phyloP scores from a whole-genome alignment of 495 filamentous ascomycete species.

The Cairneyella variabilis region DNA sequence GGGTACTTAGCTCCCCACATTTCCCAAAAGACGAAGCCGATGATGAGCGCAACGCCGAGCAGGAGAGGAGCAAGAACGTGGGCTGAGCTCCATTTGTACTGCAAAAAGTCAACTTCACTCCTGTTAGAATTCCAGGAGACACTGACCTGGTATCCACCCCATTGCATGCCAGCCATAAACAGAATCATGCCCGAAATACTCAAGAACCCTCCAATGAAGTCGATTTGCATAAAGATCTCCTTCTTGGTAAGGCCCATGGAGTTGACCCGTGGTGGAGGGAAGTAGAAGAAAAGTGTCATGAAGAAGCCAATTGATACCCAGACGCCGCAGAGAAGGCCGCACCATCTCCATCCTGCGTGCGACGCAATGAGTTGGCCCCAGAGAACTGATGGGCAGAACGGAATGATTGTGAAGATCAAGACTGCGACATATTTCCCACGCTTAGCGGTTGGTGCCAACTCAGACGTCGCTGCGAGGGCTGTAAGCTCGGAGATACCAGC shows the following conservation, averaged over 20 bases:
- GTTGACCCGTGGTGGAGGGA: conserved; percentile 58
- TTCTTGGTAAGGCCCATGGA: conserved; percentile 42
- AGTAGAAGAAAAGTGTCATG: conserved; percentile 61
- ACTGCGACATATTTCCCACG: conserved; percentile 66
- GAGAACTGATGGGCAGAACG: conserved; percentile 64
- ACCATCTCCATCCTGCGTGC: conserved; percentile 58
- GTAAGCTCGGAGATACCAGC: conserved; percentile 64
- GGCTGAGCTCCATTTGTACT: conserved; percentile 53
- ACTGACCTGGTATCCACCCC: conserved; percentile 60
- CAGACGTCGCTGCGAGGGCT: conserved; percentile 64
- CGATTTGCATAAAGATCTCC: conserved; percentile 54
- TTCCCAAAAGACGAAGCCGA: conserved; percentile 60
- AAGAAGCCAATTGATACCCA: conserved; percentile 62
- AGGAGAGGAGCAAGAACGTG: conserved; percentile 61
- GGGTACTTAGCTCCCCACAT: conserved; percentile 55
- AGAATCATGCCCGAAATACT: conserved; percentile 60
- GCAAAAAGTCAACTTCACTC: not conserved
- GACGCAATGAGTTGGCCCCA: conserved; percentile 66
- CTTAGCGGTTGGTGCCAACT: conserved; percentile 63
- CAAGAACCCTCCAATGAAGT: conserved; percentile 64
- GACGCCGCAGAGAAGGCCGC: conserved; percentile 54
- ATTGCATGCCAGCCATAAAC: conserved; percentile 65
- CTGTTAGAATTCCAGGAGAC: not conserved
- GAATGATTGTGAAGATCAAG: conserved; percentile 64
- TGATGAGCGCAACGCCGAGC: conserved; percentile 47